phyloP scores from a whole-genome alignment of 352 stramenopile species.

The Phytophthora fragariae region DNA sequence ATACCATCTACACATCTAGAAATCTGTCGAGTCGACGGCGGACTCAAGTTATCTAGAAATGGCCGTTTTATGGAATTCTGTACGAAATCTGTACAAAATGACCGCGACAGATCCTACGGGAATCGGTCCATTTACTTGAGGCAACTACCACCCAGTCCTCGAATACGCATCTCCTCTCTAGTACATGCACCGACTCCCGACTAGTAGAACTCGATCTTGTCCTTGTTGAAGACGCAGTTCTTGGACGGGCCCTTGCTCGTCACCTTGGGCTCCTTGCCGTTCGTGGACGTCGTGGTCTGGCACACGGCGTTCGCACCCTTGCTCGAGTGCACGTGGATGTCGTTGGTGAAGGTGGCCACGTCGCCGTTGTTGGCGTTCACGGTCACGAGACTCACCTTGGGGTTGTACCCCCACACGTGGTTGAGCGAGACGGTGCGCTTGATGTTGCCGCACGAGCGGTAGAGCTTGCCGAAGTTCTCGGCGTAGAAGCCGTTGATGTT shows the following conservation, averaged over 20 bases:
- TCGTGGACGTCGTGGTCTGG: conserved; percentile 37
- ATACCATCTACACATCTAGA: too few species aligned
- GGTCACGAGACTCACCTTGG: conserved; percentile 45
- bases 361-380: conserved; percentile 51
- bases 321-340: conserved; percentile 39
- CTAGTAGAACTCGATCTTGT: conserved; percentile 43
- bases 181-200: neutral
- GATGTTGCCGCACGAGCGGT: conserved; percentile 40
- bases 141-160: neutral
- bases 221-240: conserved; percentile 45
- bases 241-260: conserved; percentile 37
- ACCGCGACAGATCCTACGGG: too few species aligned
- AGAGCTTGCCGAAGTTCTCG: conserved; percentile 48
- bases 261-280: conserved; percentile 35
- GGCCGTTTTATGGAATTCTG: too few species aligned
- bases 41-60: too few species aligned
- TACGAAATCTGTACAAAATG: too few species aligned
- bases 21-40: too few species aligned
- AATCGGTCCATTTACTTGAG: too few species aligned
- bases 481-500: conserved; percentile 49
- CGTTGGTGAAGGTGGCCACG: conserved; percentile 41
- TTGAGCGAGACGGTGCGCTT: conserved; percentile 46
- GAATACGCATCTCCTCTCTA: neutral
- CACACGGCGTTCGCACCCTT: conserved; percentile 35
- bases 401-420: conserved; percentile 47